Evolutionary conservation across 75 land plant species (phyloP).

Genomic region (Ceratopteris richardii): DNA sequence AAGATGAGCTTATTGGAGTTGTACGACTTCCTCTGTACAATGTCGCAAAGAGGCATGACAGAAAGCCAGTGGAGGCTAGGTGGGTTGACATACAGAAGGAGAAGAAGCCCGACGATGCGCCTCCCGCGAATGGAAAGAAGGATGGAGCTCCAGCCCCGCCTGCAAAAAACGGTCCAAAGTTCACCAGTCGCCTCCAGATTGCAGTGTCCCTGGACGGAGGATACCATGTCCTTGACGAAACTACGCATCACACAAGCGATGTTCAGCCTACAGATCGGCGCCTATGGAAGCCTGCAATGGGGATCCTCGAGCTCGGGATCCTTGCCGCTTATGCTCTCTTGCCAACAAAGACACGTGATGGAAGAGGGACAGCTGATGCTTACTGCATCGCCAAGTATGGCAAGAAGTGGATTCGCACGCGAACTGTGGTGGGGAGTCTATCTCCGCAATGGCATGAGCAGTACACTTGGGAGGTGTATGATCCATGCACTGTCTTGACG

Average conservation of each 20-base stretch:
- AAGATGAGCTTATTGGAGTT: slow-evolving; percentile 1
- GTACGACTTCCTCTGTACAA: slow-evolving; percentile 3
- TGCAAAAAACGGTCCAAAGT: not conserved
- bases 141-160: not conserved
- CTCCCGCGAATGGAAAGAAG: slow-evolving; percentile 1
- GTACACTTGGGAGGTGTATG: slow-evolving; percentile 13
- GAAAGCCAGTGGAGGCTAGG: slow-evolving; percentile 5
- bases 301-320: slow-evolving; percentile 58
- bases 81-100: slow-evolving; percentile 8
- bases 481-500: slow-evolving; percentile 12
- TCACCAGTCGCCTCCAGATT: slow-evolving; percentile 35
- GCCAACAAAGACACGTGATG: slow-evolving; percentile 37
- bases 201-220: slow-evolving; percentile 60
- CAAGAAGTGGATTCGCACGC: slow-evolving; percentile 11
- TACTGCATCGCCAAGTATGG: slow-evolving; percentile 18
- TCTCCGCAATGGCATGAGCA: slow-evolving; percentile 11
- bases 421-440: slow-evolving; percentile 6
- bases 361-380: slow-evolving; percentile 9
- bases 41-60: slow-evolving; percentile 2
- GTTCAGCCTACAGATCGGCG: slow-evolving; percentile 55
- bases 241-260: slow-evolving; percentile 49
- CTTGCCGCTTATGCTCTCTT: slow-evolving; percentile 41
- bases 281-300: slow-evolving; percentile 55
- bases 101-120: not conserved
- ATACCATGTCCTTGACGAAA: slow-evolving; percentile 75